These are phyloP conservation scores for Globisporangium sylvaticum DNA, from an alignment of 352 stramenopile species.

Conservation along the genomic window DNA sequence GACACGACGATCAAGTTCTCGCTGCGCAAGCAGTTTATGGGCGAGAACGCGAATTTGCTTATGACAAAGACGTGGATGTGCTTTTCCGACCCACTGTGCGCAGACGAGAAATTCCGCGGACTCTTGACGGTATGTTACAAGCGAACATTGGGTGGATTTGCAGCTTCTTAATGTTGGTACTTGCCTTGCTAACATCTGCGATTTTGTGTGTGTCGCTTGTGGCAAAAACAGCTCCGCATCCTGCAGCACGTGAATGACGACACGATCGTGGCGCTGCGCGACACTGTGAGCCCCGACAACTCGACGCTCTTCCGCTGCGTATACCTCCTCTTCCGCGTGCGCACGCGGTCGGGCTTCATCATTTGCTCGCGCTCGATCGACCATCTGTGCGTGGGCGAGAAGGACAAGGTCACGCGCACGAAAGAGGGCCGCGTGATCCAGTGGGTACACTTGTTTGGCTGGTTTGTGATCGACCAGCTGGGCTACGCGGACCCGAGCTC, in stretches of 20 bases:
- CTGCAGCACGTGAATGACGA: conserved; percentile 73
- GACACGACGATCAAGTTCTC: conserved; percentile 59
- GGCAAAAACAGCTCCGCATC: conserved; percentile 30
- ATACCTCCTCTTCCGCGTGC: conserved; percentile 71
- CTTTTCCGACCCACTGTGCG: conserved; percentile 59
- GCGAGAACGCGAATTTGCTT: conserved; percentile 32
- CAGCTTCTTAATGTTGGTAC: too few species aligned
- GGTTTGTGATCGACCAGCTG: conserved; percentile 64
- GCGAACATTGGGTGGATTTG: background rate
- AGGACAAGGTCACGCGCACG: conserved; percentile 19
- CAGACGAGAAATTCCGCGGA: conserved; percentile 53
- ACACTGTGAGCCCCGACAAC: conserved; percentile 37
- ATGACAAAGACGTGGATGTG: conserved; percentile 70
- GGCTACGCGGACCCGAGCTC: conserved; percentile 24
- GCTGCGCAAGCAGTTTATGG: conserved; percentile 50
- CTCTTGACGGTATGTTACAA: conserved; percentile 38
- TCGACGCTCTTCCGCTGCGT: conserved; percentile 55
- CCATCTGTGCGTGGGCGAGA: conserved; percentile 8
- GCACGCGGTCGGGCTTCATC: conserved; percentile 56
- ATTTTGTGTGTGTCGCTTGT: conserved; percentile 7
- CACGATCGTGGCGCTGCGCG: conserved; percentile 60
- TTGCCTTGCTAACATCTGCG: too few species aligned
- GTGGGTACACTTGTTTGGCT: conserved; percentile 65
- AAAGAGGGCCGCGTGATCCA: conserved; percentile 44
- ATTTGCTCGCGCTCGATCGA: conserved; percentile 60